Conservation (phyloP, 2,329 filamentous ascomycete genomes). For the Cladosporium sp. region DNA sequence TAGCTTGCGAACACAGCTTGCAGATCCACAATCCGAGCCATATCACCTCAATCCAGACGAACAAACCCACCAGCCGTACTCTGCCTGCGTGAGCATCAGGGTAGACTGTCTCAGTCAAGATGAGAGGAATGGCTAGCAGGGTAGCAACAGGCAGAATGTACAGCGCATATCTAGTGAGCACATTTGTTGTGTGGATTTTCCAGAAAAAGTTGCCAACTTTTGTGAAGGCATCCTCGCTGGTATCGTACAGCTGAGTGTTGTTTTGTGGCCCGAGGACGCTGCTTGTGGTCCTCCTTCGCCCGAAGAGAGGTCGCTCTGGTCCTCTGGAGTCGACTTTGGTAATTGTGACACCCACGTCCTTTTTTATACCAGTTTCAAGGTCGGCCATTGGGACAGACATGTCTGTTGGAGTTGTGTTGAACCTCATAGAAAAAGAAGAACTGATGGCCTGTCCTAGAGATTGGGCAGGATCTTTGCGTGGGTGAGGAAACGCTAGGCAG, state of each 20-base stretch:
- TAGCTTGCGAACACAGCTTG: slow-evolving; percentile 59
- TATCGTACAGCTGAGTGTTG: slow-evolving; percentile 1
- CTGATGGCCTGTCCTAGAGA: too few relatives aligned
- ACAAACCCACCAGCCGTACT: slow-evolving; percentile 55
- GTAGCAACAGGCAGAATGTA: slow-evolving; percentile 63
- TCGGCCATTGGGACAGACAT: slow-evolving; percentile 10
- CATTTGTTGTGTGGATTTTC: slow-evolving; percentile 60
- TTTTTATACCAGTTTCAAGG: slow-evolving; percentile 18
- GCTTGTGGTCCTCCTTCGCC: slow-evolving; percentile 18
- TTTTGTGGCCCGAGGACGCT: slow-evolving; percentile 12
- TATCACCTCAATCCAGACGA: slow-evolving; percentile 66
- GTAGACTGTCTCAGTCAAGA: slow-evolving; percentile 41
- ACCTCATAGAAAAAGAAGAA: not conserved
- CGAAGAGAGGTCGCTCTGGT: slow-evolving; percentile 16
- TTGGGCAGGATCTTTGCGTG: too few relatives aligned
- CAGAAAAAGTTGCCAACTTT: slow-evolving; percentile 63
- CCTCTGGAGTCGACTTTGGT: not conserved
- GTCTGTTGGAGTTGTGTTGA: not conserved
- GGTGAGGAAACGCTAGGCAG: too few relatives aligned
- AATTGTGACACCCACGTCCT: not conserved
- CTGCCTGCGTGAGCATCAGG: slow-evolving; percentile 23
- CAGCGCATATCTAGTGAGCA: slow-evolving; percentile 63
- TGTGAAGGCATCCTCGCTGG: slow-evolving; percentile 55
- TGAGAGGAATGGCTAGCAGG: slow-evolving; percentile 58
- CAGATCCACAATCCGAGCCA: slow-evolving; percentile 66